A percentile compares a stretch with the other conserved stretches of the same genome.
Conservation (phyloP, 805 yeast species). For the Nakazawaea sp. region DNA sequence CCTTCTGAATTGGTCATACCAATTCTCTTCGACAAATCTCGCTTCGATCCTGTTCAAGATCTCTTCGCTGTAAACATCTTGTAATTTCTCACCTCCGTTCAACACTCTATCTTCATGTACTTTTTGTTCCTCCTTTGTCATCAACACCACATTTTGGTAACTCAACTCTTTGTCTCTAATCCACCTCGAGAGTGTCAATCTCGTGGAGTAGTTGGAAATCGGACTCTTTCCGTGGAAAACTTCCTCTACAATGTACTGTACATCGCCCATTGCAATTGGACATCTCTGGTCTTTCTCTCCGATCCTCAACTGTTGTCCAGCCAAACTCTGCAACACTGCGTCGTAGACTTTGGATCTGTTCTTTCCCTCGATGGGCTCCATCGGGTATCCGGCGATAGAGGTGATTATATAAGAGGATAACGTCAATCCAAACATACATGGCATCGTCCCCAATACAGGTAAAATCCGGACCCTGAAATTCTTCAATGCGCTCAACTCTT, state of each 20-base stretch:
- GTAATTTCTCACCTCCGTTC: conserved; percentile 54
- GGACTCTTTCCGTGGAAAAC: conserved; percentile 91
- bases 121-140: conserved; percentile 85
- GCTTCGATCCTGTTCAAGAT: conserved; percentile 49
- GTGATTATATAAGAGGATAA: conserved; percentile 82
- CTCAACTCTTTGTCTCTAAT: conserved; percentile 57
- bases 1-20: conserved; percentile 51
- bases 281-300: conserved; percentile 68
- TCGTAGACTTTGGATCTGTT: conserved; percentile 83
- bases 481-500: conserved; percentile 76
- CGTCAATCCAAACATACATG: conserved; percentile 91
- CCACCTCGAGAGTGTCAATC: conserved; percentile 83
- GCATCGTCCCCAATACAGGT: conserved; percentile 96
- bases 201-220: conserved; percentile 72
- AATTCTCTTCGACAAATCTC: conserved; percentile 70
- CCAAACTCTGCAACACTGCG: conserved; percentile 70
- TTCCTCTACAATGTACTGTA: conserved; percentile 83
- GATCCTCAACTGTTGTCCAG: conserved; percentile 80
- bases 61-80: conserved; percentile 56
- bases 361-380: conserved; percentile 87
- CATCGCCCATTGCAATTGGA: conserved; percentile 67
- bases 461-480: conserved; percentile 91
- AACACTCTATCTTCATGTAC: conserved; percentile 73
- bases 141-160: conserved; percentile 73
- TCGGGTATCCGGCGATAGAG: conserved; percentile 77